Conservation (phyloP, 176 grass and related monocot genomes). For the Panicum miliaceum region DNA sequence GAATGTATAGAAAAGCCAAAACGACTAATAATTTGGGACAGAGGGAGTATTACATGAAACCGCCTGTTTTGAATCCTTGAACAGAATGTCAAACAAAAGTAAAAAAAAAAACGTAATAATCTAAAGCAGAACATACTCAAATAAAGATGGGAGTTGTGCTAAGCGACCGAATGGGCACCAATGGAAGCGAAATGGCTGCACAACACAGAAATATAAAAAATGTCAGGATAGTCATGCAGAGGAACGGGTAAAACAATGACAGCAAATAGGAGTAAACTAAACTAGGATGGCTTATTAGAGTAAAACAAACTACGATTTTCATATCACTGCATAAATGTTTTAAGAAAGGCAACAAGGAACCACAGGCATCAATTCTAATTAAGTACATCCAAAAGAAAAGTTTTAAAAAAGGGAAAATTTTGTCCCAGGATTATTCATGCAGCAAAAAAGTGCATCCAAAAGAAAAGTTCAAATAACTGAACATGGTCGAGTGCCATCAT, state of each 20-base stretch:
- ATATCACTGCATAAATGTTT: conserved; percentile 18
- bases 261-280: conserved; percentile 27
- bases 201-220: conserved; percentile 33
- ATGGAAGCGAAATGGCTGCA: conserved; percentile 77
- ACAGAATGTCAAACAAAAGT: conserved; percentile 11
- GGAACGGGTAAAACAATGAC: conserved; percentile 39
- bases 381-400: too few species aligned
- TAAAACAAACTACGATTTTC: neutral
- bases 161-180: conserved; percentile 89
- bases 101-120: conserved; percentile 20
- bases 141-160: conserved; percentile 63
- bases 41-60: neutral
- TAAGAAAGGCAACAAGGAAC: conserved; percentile 19
- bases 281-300: neutral
- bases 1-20: too few species aligned
- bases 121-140: conserved; percentile 70
- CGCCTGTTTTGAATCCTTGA: neutral
- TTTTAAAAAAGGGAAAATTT: neutral
- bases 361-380: neutral
- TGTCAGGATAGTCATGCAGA: conserved; percentile 28
- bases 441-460: conserved; percentile 23
- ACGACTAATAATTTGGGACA: too few species aligned
- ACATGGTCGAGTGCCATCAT: conserved; percentile 16
- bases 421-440: conserved; percentile 6
- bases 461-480: conserved; percentile 29